A percentile compares a stretch with the other conserved stretches of the same genome.
phyloP scores from a whole-genome alignment of 768 basidiomycete genomes.

The Trametes cubensis region DNA sequence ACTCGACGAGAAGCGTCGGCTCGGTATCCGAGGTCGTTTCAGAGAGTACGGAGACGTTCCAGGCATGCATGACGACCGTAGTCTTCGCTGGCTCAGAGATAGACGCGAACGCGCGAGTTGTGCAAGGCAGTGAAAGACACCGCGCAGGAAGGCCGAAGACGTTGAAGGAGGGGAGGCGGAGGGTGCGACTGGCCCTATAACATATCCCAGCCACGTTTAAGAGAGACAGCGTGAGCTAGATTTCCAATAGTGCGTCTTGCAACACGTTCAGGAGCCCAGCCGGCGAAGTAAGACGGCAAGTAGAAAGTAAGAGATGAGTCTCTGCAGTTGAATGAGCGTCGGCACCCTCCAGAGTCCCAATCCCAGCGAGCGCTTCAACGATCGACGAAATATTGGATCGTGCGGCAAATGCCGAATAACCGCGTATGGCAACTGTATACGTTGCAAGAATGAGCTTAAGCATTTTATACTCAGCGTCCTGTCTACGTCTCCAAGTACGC shows the following conservation, averaged over 20 bases:
- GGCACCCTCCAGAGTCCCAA: too few species aligned
- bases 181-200: constrained; percentile 3
- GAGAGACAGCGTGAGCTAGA: background rate
- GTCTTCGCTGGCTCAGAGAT: background rate
- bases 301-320: too few species aligned
- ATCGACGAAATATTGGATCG: constrained; percentile 8
- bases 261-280: background rate
- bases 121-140: background rate
- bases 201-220: constrained; percentile 21
- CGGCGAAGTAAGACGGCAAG: background rate
- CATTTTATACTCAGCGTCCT: too few species aligned
- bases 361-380: background rate
- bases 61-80: constrained; percentile 31
- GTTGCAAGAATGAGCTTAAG: background rate
- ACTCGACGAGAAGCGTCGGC: constrained; percentile 72
- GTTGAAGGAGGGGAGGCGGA: background rate
- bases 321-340: too few species aligned
- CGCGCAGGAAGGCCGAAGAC: background rate
- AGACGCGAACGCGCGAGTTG: background rate
- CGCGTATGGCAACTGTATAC: background rate
- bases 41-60: constrained; percentile 65
- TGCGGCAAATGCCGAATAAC: background rate
- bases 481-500: too few species aligned
- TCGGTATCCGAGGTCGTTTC: constrained; percentile 75
- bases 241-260: background rate